Evolutionary conservation across 305 asterid species (phyloP), one percentile per base, ranked within the genome.

Genomic region (Nicotiana rustica): DNA sequence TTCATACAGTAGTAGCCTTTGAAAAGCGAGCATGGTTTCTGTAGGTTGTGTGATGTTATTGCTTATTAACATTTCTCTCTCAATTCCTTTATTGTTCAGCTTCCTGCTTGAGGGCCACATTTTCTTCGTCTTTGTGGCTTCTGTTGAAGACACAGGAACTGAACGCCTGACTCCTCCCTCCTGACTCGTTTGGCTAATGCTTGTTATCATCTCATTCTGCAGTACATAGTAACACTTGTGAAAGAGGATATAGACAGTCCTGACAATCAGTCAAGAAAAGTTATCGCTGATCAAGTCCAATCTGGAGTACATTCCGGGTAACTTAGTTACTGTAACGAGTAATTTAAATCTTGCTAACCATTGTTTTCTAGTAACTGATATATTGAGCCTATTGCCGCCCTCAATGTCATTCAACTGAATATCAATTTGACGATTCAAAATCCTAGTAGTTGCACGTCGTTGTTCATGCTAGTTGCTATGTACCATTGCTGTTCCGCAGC

Each of bases 241-340:
- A 13, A 31, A 8, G 69, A 31, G 71, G 10, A 13, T 29, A 31
- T 66, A 18, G n/a, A 21, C 41, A 25, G 38, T 12, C 38, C 36
- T 41, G 76, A 83, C 65, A 68, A 55, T 82, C 73, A 83, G 61
- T 84, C 82, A 38, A 78, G 84, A 59, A n/a, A 41, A 7, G 47
- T 81, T 77, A 82, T 81, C 44, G 81, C 78, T 57, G 84, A 82
- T 33, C 41, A 25, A 49, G 64, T 38, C 14, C 47, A 75, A 25
- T 75, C 64, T 75, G 79, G 9, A 29, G 44, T 14, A 75, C 64
- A 75, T 52, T 52, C 65, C 29, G 31, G 80, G 80, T 4, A 75
- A 75, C 64, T 73, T 13, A 7, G 44, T 49, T 21, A 73, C 47
- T 2, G 41, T 75, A 73, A 13, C 52, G 64, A 18, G 33, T 81